These are phyloP conservation scores for Malassezia equina DNA, from an alignment of 1,284 basidiomycete genomes.

Conservation along the genomic window DNA sequence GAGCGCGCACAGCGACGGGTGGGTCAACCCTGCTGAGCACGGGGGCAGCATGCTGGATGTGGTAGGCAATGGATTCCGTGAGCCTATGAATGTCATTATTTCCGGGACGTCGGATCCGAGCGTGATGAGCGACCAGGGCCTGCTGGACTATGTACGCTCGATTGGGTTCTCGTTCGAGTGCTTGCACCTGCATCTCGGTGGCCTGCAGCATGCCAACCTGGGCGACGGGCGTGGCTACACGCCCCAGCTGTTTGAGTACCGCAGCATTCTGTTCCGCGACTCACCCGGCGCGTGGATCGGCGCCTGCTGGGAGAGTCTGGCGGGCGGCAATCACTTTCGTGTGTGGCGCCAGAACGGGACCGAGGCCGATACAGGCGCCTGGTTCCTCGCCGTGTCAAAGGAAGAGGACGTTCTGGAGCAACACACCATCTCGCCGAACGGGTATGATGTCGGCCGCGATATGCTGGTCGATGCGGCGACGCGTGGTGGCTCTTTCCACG, in stretches of 20 bases:
- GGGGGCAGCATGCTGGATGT: conserved; percentile 39
- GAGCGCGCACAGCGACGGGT: conserved; percentile 11
- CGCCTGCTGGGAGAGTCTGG: conserved; percentile 41
- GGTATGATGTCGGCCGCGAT: conserved; percentile 47
- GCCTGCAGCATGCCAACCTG: conserved; percentile 64
- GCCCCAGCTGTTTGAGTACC: conserved; percentile 45
- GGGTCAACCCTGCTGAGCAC: conserved; percentile 27
- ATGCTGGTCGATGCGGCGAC: conserved; percentile 38
- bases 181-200: conserved; percentile 66
- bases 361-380: conserved; percentile 43
- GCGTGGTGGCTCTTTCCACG: conserved; percentile 37
- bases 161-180: conserved; percentile 69
- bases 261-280: conserved; percentile 38
- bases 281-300: conserved; percentile 45
- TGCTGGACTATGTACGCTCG: conserved; percentile 64
- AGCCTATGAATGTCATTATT: conserved; percentile 79
- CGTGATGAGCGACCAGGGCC: conserved; percentile 63
- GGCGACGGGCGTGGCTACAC: conserved; percentile 66
- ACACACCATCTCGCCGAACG: conserved; percentile 45
- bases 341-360: conserved; percentile 49
- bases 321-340: conserved; percentile 48
- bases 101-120: conserved; percentile 65
- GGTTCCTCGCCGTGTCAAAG: conserved; percentile 47
- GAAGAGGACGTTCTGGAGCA: conserved; percentile 41
- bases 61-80: conserved; percentile 66